Conservation (phyloP, 345 rosid genomes). For the Brassica rapa region DNA sequence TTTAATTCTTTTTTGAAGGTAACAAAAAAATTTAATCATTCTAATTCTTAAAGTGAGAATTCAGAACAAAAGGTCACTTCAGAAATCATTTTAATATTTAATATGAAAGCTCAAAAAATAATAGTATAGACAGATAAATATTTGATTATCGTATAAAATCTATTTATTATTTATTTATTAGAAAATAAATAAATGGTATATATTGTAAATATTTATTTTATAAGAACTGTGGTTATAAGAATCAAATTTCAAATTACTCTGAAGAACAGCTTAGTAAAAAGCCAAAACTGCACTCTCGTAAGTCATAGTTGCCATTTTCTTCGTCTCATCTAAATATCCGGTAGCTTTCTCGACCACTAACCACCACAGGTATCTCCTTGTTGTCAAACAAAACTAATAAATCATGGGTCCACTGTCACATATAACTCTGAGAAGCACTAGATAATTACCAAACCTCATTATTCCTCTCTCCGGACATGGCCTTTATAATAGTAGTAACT, state of each 20-base stretch:
- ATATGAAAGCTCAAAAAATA: too few species aligned
- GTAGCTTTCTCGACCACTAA: slow-evolving; percentile 17
- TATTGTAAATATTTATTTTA: not conserved
- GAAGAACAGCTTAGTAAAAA: not conserved
- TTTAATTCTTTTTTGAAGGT: not conserved
- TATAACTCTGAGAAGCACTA: slow-evolving; percentile 5
- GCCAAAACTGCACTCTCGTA: not conserved
- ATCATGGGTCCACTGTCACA: slow-evolving; percentile 28
- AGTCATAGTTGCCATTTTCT: not conserved
- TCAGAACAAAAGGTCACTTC: too few species aligned
- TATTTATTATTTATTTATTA: too few species aligned
- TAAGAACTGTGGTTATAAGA: not conserved
- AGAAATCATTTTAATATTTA: too few species aligned
- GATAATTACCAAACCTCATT: not conserved
- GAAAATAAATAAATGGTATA: not conserved
- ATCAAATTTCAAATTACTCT: not conserved
- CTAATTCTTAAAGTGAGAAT: not conserved
- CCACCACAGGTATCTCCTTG: slow-evolving; percentile 26
- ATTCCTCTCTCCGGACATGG: not conserved
- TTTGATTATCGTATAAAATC: too few species aligned
- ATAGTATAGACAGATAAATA: too few species aligned
- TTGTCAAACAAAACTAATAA: slow-evolving; percentile 23
- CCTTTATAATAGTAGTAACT: slow-evolving; percentile 13
- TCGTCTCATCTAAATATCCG: not conserved
- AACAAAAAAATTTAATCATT: not conserved